phyloP scores from a whole-genome alignment of 1,284 basidiomycete genomes.

The Heimioporus retisporus region DNA sequence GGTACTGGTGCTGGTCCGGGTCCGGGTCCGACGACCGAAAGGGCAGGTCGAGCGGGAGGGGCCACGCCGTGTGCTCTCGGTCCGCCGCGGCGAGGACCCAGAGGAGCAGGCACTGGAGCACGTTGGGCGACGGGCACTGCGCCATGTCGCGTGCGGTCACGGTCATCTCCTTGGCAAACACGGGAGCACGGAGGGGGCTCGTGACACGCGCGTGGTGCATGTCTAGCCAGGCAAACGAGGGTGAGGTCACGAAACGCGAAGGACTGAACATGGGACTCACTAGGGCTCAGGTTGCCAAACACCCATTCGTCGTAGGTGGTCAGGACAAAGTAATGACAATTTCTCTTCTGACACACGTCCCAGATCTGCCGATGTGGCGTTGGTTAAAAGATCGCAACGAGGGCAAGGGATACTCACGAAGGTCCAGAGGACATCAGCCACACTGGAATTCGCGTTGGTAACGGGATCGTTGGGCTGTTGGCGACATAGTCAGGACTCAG shows the following conservation, averaged over 20 bases:
- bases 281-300: constrained; percentile 20
- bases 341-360: constrained; percentile 18
- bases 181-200: constrained; percentile 10
- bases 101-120: constrained; percentile 19
- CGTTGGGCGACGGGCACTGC: constrained; percentile 13
- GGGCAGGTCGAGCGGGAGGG: constrained; percentile 8
- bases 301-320: constrained; percentile 27
- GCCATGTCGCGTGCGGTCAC: constrained; percentile 9
- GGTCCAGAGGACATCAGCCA: constrained; percentile 21
- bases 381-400: no score
- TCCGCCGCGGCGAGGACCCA: constrained; percentile 21
- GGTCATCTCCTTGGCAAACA: constrained; percentile 13
- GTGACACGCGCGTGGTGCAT: constrained; percentile 21
- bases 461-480: not conserved
- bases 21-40: no score
- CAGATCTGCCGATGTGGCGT: constrained; percentile 12
- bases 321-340: constrained; percentile 26
- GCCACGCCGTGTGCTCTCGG: not conserved
- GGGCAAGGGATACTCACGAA: constrained; percentile 14
- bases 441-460: not conserved
- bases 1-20: no score
- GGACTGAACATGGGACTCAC: not conserved
- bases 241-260: not conserved
- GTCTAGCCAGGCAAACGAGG: not conserved
- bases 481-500: no score